phyloP scores from a whole-genome alignment of 2,329 filamentous ascomycete genomes.

The Monilinia vaccinii-corymbosi region DNA sequence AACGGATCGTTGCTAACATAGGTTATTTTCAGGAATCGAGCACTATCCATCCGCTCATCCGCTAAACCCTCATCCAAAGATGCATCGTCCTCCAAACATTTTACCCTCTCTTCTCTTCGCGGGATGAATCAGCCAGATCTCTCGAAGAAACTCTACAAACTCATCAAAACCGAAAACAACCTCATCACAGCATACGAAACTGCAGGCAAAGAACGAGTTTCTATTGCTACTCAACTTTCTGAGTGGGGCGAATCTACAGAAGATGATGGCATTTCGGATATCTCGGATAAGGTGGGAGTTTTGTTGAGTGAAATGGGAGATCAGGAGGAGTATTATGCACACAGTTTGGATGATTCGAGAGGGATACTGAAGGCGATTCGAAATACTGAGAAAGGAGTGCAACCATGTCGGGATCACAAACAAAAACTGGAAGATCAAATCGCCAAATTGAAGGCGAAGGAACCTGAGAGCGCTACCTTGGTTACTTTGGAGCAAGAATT shows the following conservation, averaged over 20 bases:
- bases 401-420: slow-evolving; percentile 82
- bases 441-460: slow-evolving; percentile 81
- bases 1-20: not conserved
- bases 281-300: slow-evolving; percentile 93
- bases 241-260: slow-evolving; percentile 93
- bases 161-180: slow-evolving; percentile 93
- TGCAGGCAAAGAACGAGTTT: slow-evolving; percentile 73
- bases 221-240: slow-evolving; percentile 82
- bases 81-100: slow-evolving; percentile 46
- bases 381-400: slow-evolving; percentile 91
- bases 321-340: slow-evolving; percentile 82
- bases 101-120: slow-evolving; percentile 79
- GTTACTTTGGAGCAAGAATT: slow-evolving; percentile 91
- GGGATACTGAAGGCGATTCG: slow-evolving; percentile 80
- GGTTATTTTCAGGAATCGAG: slow-evolving; percentile 51
- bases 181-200: slow-evolving; percentile 76
- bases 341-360: slow-evolving; percentile 78
- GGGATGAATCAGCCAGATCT: slow-evolving; percentile 80
- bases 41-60: slow-evolving; percentile 59
- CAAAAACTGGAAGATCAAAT: slow-evolving; percentile 89
- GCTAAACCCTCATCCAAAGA: slow-evolving; percentile 28
- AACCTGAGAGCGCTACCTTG: slow-evolving; percentile 73
- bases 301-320: slow-evolving; percentile 87
- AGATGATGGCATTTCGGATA: slow-evolving; percentile 78
- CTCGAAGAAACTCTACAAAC: slow-evolving; percentile 75